These are phyloP conservation scores for Acidomyces sp. DNA, from an alignment of 495 filamentous ascomycete genomes.

Conservation along the genomic window DNA sequence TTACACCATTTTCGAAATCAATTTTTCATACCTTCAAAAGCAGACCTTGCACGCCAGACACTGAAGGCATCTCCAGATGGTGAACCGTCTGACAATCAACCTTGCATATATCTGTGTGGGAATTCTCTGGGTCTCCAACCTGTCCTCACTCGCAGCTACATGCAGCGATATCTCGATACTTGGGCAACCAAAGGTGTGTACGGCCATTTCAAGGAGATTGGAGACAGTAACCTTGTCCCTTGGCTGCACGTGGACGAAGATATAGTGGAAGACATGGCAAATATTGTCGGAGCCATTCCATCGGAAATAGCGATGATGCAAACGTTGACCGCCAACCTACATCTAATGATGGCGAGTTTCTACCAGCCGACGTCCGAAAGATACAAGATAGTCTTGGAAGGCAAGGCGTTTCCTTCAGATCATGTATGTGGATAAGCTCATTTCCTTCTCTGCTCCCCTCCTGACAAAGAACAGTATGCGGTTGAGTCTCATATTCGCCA, in stretches of 20 bases:
- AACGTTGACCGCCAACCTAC: slow-evolving; percentile 82
- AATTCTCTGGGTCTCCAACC: slow-evolving; percentile 93
- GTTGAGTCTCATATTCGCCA: slow-evolving; percentile 75
- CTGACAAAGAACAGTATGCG: slow-evolving; percentile 48
- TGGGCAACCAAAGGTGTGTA: slow-evolving; percentile 92
- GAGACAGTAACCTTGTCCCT: slow-evolving; percentile 57
- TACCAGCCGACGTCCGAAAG: slow-evolving; percentile 63
- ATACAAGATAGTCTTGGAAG: slow-evolving; percentile 86
- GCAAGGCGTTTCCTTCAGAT: slow-evolving; percentile 89
- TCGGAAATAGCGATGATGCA: slow-evolving; percentile 88
- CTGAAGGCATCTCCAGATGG: slow-evolving; percentile 2
- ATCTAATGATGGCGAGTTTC: slow-evolving; percentile 83
- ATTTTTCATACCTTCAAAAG: slow-evolving; percentile 74
- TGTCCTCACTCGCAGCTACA: slow-evolving; percentile 50
- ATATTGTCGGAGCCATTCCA: slow-evolving; percentile 67
- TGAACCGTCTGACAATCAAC: slow-evolving; percentile 6
- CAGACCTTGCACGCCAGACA: slow-evolving; percentile 54
- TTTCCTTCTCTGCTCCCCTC: neutral
- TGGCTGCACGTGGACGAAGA: slow-evolving; percentile 72
- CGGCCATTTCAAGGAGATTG: slow-evolving; percentile 78
- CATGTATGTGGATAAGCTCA: slow-evolving; percentile 40
- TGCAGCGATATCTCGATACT: slow-evolving; percentile 64
- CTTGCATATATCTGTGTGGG: slow-evolving; percentile 82
- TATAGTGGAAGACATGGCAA: slow-evolving; percentile 59
- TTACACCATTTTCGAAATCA: slow-evolving; percentile 56